Percentiles rank a stretch among this genome's conserved stretches.
Conservation (phyloP, 2,329 filamentous ascomycete species). For the Akanthomyces muscarius region DNA sequence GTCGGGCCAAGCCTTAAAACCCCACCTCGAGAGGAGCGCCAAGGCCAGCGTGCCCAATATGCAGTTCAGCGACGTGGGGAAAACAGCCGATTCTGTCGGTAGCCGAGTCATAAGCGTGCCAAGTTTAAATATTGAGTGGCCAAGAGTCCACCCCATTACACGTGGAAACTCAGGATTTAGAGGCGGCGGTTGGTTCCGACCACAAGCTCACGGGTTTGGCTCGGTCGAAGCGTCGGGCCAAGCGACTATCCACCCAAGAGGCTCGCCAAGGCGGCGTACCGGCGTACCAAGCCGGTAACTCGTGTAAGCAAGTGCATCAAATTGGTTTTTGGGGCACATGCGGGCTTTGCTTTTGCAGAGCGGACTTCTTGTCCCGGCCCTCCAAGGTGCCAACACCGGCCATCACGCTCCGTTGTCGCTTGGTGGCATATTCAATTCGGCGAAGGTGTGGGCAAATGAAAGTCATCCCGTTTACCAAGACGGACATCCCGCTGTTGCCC, state of each 20-base stretch:
- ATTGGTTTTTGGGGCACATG: background rate
- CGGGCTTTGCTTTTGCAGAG: background rate
- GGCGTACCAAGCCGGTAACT: background rate
- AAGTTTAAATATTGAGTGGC: background rate
- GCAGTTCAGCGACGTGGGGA: background rate
- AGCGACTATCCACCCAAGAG: background rate
- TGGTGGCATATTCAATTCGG: too few relatives aligned
- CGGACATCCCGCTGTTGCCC: too few relatives aligned
- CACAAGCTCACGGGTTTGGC: background rate
- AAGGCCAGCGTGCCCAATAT: background rate
- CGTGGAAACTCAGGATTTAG: too few relatives aligned
- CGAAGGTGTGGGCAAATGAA: too few relatives aligned
- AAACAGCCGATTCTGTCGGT: conserved; percentile 9
- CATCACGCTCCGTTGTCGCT: too few relatives aligned
- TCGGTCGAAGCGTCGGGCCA: conserved; percentile 5
- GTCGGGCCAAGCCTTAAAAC: background rate
- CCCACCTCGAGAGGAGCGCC: background rate
- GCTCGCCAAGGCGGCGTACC: background rate
- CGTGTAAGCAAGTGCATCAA: background rate
- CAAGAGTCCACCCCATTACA: background rate
- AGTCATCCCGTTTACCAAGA: too few relatives aligned
- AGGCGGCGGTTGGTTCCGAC: background rate
- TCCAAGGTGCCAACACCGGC: too few relatives aligned
- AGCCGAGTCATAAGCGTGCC: conserved; percentile 3
- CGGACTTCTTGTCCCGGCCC: too few relatives aligned